Base-by-base conservation (phyloP, 768 basidiomycete species). In the Pleurotus eryngii region DNA sequence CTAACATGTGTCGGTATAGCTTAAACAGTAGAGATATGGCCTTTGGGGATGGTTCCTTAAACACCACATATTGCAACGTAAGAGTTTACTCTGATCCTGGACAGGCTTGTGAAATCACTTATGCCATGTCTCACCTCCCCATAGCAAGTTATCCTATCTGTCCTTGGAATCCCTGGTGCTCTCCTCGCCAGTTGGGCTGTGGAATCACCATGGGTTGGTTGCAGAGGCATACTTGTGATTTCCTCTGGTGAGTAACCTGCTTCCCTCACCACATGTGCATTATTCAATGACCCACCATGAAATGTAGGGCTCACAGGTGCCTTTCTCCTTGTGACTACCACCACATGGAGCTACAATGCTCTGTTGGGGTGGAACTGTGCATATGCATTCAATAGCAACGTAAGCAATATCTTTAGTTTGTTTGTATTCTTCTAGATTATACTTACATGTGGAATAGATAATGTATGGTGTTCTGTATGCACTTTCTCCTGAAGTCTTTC, bases 301-400 rank as follows among this genome's bases (percentile, higher is more conserved):
- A 76, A 78, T 66, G 66, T 72, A 86, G 83, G 79, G 67, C 76
- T 90, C 64, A 91, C 90, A 9, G 89, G 89, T 14, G 77, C 76
- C 11, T 91, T 91, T 73, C 79, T 93, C 46, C 86, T 88, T 64
- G 84, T 78, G 60, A 85, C 81, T 30, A 91, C 89, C 46, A 90
- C 89, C n/a, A 80, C 89, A 27, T 78, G 82, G 62, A 84, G 79
- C 58, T 88, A 85, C 6, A 76, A 85, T 59, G 76, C 81, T 24
- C 76, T 91, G 42, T 76, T 92, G 22, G 89, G 84, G 47, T 92
- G 89, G 89, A 90, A 91, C 69, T 92, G 88, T 65, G 87, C 81
- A 7, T 89, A 87, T 60, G 77, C 73, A n/a, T 86, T 87, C 65
- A 78, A 70, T 60, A 83, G 81, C 54, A 85, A 85, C 63, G 81